Evolutionary conservation across 495 filamentous ascomycete genomes (phyloP).

Genomic region (Diplogelasinospora grovesii): DNA sequence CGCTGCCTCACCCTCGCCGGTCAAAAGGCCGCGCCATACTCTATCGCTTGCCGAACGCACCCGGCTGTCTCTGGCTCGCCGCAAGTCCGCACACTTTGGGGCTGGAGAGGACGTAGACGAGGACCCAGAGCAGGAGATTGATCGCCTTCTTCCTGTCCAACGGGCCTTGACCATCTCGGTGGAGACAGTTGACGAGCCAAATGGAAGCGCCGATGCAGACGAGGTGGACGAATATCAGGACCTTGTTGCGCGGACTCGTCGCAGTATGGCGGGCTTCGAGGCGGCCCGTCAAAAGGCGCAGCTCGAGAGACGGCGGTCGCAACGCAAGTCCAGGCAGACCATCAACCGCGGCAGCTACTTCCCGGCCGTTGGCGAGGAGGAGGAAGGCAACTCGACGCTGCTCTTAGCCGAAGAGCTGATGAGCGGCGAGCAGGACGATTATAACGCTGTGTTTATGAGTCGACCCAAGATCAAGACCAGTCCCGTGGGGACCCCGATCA

Average conservation of each 20-base stretch:
- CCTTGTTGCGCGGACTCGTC: slow-evolving; percentile 70
- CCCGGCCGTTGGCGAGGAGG: slow-evolving; percentile 33
- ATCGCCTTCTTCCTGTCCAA: slow-evolving; percentile 18
- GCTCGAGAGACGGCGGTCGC: slow-evolving; percentile 50
- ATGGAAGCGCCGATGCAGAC: slow-evolving; percentile 11
- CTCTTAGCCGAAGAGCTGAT: slow-evolving; percentile 25
- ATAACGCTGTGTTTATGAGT: slow-evolving; percentile 80
- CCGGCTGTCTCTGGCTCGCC: slow-evolving; percentile 40
- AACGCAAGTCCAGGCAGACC: slow-evolving; percentile 34
- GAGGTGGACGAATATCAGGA: slow-evolving; percentile 30
- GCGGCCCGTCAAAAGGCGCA: slow-evolving; percentile 45
- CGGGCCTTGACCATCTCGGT: slow-evolving; percentile 18
- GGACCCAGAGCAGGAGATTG: slow-evolving; percentile 14
- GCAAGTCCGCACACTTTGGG: slow-evolving; percentile 27
- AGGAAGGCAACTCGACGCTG: slow-evolving; percentile 19
- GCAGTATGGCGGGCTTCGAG: slow-evolving; percentile 66
- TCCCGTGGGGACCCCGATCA: slow-evolving; percentile 54
- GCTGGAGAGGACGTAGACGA: slow-evolving; percentile 20
- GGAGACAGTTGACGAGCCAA: background rate
- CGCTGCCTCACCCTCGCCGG: slow-evolving; percentile 44
- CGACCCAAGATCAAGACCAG: slow-evolving; percentile 72
- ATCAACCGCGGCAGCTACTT: slow-evolving; percentile 29
- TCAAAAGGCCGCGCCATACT: slow-evolving; percentile 45
- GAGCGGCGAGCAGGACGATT: slow-evolving; percentile 60
- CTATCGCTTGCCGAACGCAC: slow-evolving; percentile 50